These are phyloP conservation scores for Didymella keratinophila DNA, from an alignment of 2,329 filamentous ascomycete genomes.

Conservation along the genomic window DNA sequence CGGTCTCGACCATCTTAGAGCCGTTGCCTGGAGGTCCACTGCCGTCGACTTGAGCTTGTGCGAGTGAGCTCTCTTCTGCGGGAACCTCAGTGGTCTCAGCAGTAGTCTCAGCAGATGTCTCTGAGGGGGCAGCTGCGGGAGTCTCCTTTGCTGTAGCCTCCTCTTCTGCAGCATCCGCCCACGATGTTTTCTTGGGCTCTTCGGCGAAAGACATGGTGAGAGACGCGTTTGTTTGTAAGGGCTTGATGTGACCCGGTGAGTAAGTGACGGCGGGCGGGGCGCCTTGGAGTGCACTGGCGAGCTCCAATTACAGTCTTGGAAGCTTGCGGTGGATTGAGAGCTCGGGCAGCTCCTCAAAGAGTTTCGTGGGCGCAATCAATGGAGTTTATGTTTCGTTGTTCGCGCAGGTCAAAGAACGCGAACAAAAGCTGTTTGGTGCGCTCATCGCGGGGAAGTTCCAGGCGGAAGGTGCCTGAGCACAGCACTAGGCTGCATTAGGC, in stretches of 20 bases:
- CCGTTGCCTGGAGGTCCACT: constrained; percentile 51
- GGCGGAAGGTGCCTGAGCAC: constrained; percentile 30
- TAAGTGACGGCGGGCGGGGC: constrained; percentile 10
- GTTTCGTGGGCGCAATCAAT: constrained; percentile 11
- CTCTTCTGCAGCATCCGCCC: no score
- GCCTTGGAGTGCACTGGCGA: constrained; percentile 1
- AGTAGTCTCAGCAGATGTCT: background rate
- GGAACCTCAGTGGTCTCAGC: background rate
- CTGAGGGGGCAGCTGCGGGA: background rate
- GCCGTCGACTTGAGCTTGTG: constrained; percentile 56
- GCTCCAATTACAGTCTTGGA: background rate
- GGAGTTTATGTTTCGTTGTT: constrained; percentile 14
- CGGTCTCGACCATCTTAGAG: constrained; percentile 68
- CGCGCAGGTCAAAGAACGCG: constrained; percentile 23
- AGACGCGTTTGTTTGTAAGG: constrained; percentile 12
- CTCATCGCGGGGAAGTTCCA: constrained; percentile 34
- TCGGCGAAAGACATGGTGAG: constrained; percentile 28
- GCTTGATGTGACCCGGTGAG: constrained; percentile 16
- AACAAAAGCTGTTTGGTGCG: constrained; percentile 23
- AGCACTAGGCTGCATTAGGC: constrained; percentile 38
- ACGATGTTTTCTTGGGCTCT: constrained; percentile 18
- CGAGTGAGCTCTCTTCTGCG: constrained; percentile 22
- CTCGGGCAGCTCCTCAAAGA: background rate
- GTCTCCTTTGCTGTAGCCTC: constrained; percentile 11
- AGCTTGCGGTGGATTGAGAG: background rate